A percentile compares a stretch with the other conserved stretches of the same genome.
Evolutionary conservation across 148 eudicot genomes (phyloP).

Genomic region (Cornus florida): DNA sequence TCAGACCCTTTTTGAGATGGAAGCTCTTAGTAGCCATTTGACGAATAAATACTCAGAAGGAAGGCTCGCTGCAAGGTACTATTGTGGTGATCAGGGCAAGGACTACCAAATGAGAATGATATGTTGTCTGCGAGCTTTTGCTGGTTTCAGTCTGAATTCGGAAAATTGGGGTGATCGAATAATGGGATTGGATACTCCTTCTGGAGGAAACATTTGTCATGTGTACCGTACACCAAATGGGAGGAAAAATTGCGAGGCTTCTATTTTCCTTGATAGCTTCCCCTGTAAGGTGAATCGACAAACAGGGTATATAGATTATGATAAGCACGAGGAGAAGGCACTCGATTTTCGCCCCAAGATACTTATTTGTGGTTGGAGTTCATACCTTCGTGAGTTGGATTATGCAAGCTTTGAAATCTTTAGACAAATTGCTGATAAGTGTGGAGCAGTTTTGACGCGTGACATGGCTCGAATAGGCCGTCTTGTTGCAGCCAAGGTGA

Average conservation of each 20-base stretch:
- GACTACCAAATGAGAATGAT: constrained; percentile 15
- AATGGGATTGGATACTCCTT: constrained; percentile 91
- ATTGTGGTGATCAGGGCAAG: constrained; percentile 51
- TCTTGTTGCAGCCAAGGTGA: constrained; percentile 92
- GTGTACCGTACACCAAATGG: constrained; percentile 84
- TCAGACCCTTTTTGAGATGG: constrained; percentile 30
- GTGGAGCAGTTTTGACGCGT: constrained; percentile 82
- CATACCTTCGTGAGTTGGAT: constrained; percentile 94
- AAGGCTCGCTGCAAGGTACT: constrained; percentile 83
- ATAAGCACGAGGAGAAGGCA: constrained; percentile 83
- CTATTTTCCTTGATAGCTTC: constrained; percentile 87
- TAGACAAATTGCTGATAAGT: constrained; percentile 79
- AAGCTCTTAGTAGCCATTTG: constrained; percentile 77
- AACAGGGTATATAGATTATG: constrained; percentile 74
- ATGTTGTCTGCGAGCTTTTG: constrained; percentile 75
- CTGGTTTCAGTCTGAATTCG: constrained; percentile 61
- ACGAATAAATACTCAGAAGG: constrained; percentile 94
- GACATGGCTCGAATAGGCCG: constrained; percentile 99
- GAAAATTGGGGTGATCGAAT: constrained; percentile 91
- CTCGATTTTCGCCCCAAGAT: constrained; percentile 95
- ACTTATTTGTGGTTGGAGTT: constrained; percentile 90
- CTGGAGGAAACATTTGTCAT: constrained; percentile 87
- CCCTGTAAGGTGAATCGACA: constrained; percentile 78
- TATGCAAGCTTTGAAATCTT: constrained; percentile 71
- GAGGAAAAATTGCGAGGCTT: constrained; percentile 91